phyloP scores from a whole-genome alignment of 129 eudicot genomes.

The Escallonia herrerae region DNA sequence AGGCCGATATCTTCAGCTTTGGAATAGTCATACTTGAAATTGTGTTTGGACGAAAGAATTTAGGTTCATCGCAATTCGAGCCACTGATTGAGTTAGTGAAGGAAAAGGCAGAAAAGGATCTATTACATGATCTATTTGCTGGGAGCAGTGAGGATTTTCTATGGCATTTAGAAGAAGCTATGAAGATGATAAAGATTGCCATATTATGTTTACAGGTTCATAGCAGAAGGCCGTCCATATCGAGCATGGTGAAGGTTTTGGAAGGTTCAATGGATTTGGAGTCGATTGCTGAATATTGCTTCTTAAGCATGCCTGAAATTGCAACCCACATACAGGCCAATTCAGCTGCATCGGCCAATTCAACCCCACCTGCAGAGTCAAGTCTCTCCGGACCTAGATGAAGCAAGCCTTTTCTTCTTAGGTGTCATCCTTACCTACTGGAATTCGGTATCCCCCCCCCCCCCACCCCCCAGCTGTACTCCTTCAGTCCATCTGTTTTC shows the following conservation, averaged over 20 bases:
- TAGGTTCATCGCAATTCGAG: constrained; percentile 1
- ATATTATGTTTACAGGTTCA: constrained; percentile 39
- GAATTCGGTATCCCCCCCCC: no score
- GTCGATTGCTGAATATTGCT: background rate
- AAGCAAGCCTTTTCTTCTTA: no score
- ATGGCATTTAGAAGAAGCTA: constrained; percentile 19
- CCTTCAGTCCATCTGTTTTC: no score
- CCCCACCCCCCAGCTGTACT: no score
- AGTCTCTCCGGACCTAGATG: background rate
- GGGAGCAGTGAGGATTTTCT: constrained; percentile 20
- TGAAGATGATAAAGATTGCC: constrained; percentile 35
- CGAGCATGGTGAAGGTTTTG: background rate
- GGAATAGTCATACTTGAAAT: constrained; percentile 16
- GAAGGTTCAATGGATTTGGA: background rate
- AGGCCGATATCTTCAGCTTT: constrained; percentile 24
- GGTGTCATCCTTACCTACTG: no score
- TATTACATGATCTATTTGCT: constrained; percentile 18
- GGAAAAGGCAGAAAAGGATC: constrained; percentile 18
- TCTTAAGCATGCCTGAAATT: background rate
- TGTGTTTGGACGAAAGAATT: constrained; percentile 23
- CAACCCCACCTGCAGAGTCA: background rate
- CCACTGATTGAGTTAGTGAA: constrained; percentile 16
- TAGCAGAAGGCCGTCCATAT: constrained; percentile 37
- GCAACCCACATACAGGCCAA: background rate
- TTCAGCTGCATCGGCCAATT: background rate